Conservation (phyloP, 768 basidiomycete genomes). For the Lyophyllum shimeji region DNA sequence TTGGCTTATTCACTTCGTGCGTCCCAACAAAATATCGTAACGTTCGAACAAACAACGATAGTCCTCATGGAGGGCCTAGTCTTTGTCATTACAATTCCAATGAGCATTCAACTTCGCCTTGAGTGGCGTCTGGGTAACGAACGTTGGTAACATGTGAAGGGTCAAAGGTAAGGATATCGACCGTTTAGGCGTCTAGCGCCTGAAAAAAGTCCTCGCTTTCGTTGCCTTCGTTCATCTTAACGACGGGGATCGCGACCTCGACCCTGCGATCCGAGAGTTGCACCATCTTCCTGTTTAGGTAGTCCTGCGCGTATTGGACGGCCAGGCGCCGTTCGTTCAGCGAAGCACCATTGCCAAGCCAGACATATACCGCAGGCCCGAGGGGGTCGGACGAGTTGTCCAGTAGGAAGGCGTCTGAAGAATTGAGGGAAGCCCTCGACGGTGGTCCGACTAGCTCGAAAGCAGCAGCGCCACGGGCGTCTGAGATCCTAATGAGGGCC, state of each 20-base stretch:
- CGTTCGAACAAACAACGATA: no score
- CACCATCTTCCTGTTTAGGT: slow-evolving; percentile 39
- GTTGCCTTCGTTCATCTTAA: slow-evolving; percentile 54
- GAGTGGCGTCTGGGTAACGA: no score
- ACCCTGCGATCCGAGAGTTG: slow-evolving; percentile 6
- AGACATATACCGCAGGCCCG: slow-evolving; percentile 51
- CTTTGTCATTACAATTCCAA: no score
- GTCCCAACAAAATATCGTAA: no score
- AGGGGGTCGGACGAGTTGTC: slow-evolving; percentile 21
- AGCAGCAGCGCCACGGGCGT: neutral
- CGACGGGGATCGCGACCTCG: slow-evolving; percentile 37
- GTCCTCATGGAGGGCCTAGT: no score
- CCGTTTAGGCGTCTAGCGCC: slow-evolving; percentile 2
- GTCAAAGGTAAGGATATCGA: neutral
- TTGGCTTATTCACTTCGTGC: no score
- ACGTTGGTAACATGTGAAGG: no score
- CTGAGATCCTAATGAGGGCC: slow-evolving; percentile 5
- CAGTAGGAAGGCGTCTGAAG: slow-evolving; percentile 10
- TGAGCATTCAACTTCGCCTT: no score
- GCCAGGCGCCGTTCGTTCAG: slow-evolving; percentile 49
- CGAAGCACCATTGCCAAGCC: slow-evolving; percentile 54
- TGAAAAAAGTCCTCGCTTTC: slow-evolving; percentile 42
- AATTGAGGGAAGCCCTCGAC: neutral
- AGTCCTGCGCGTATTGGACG: slow-evolving; percentile 54
- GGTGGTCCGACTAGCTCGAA: slow-evolving; percentile 3